Evolutionary conservation across 805 yeast genomes (phyloP).

Genomic region (Metschnikowia arizonensis): DNA sequence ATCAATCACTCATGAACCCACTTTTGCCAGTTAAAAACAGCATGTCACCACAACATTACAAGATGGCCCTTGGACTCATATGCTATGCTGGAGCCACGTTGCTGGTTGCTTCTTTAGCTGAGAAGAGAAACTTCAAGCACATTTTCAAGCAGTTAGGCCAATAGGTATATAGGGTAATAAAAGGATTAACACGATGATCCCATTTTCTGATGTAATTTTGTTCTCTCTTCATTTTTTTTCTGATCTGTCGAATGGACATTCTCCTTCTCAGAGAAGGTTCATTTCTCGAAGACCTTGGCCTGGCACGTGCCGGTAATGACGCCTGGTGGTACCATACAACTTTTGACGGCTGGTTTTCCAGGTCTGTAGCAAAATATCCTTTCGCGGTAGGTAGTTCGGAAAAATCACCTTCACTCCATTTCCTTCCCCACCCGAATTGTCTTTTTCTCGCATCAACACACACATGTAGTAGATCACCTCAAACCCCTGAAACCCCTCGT

Average conservation of each 20-base stretch:
- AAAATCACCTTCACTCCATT: slow-evolving; percentile 34
- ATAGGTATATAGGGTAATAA: slow-evolving; percentile 7
- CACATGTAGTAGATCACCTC: slow-evolving; percentile 62
- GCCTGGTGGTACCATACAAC: slow-evolving; percentile 24
- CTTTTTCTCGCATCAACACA: slow-evolving; percentile 43
- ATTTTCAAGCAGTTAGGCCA: slow-evolving; percentile 32
- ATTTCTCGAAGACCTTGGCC: slow-evolving; percentile 21
- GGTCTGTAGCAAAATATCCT: slow-evolving; percentile 36
- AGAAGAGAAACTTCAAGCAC: slow-evolving; percentile 26
- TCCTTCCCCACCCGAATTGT: slow-evolving; percentile 13
- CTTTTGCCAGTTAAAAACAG: slow-evolving; percentile 9
- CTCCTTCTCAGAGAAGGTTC: too few species aligned
- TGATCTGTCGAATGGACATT: too few species aligned
- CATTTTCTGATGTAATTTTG: too few species aligned
- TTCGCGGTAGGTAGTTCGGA: slow-evolving; percentile 40
- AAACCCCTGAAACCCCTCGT: slow-evolving; percentile 70
- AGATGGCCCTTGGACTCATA: slow-evolving; percentile 20
- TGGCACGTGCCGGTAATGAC: slow-evolving; percentile 19
- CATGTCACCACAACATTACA: slow-evolving; percentile 14
- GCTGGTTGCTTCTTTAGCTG: slow-evolving; percentile 30
- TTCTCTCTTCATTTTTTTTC: too few species aligned
- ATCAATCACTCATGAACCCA: not conserved
- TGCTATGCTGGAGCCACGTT: slow-evolving; percentile 25
- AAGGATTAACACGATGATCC: not conserved
- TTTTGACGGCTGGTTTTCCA: slow-evolving; percentile 37